Percentiles rank a stretch among this genome's conserved stretches.
These are phyloP conservation scores for Boletus bicolor DNA, from an alignment of 768 basidiomycete species.

Conservation along the genomic window DNA sequence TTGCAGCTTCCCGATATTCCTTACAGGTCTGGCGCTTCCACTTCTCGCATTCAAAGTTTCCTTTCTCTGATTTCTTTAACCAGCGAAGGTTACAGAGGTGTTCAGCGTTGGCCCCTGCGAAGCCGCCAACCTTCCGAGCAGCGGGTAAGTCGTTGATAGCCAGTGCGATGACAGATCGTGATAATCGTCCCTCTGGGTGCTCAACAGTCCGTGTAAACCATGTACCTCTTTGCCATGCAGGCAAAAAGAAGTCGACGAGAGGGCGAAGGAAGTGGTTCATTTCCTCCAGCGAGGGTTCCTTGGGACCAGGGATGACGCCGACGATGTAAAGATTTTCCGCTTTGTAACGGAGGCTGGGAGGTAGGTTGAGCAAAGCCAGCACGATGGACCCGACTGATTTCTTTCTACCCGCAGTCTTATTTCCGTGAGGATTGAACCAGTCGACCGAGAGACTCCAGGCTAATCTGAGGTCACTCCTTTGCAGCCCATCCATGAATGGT, in stretches of 20 bases:
- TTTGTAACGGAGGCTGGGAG: neutral
- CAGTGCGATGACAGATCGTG: neutral
- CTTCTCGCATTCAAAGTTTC: too few relatives aligned
- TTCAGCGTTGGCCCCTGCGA: neutral
- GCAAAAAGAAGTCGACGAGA: neutral
- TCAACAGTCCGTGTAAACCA: neutral
- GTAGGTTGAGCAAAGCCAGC: conserved; percentile 23
- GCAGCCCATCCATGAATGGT: neutral
- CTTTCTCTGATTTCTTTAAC: neutral
- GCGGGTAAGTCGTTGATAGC: neutral
- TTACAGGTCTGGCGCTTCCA: too few relatives aligned
- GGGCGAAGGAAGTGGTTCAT: neutral
- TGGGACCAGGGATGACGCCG: neutral
- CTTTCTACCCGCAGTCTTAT: conserved; percentile 17
- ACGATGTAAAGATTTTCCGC: neutral
- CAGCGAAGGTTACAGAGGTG: neutral
- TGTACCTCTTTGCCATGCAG: neutral
- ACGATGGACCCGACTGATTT: conserved; percentile 11
- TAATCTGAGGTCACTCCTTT: conserved; percentile 12
- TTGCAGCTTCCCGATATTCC: too few relatives aligned
- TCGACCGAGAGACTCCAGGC: conserved; percentile 25
- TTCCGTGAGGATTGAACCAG: conserved; percentile 27
- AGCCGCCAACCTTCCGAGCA: neutral
- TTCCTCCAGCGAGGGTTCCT: neutral
- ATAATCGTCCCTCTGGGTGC: neutral